These are phyloP conservation scores for Jasminum sambac DNA, from an alignment of 257 asterid genomes.

Conservation along the genomic window DNA sequence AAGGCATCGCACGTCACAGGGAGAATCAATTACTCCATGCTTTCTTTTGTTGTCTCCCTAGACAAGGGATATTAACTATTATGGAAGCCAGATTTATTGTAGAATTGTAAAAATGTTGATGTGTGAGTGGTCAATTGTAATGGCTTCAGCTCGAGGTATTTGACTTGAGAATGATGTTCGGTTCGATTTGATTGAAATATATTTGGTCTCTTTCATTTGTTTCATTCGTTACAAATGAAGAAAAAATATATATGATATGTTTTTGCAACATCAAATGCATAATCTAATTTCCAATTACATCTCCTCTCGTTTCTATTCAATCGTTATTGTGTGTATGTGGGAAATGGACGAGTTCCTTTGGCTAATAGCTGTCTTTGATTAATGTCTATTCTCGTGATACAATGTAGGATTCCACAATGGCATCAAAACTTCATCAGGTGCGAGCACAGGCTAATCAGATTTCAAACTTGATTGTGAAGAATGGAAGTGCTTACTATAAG, in stretches of 20 bases:
- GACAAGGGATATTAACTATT: not conserved
- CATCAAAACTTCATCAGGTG: slow-evolving; percentile 17
- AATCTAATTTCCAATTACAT: not conserved
- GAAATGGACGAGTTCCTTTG: not conserved
- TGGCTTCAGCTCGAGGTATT: too few species aligned
- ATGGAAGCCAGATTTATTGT: not conserved
- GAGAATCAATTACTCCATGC: too few species aligned
- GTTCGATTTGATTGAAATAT: not conserved
- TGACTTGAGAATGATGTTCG: too few species aligned
- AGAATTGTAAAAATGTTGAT: not conserved
- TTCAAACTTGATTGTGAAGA: slow-evolving; percentile 2
- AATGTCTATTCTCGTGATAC: not conserved
- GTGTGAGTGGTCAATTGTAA: not conserved
- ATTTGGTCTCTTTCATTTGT: not conserved
- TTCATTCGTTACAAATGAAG: not conserved
- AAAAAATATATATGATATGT: not conserved
- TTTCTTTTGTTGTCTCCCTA: too few species aligned
- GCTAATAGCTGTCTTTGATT: not conserved
- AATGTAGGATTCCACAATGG: slow-evolving; percentile 15
- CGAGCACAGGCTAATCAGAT: not conserved
- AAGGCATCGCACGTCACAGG: too few species aligned
- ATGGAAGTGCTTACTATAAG: slow-evolving; percentile 17
- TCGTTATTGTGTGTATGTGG: not conserved
- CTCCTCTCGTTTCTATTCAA: not conserved
- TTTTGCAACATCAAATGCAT: not conserved